A percentile compares a stretch with the other conserved stretches of the same genome.
Evolutionary conservation across 768 basidiomycete genomes (phyloP).

Genomic region (Lentinula guzmanii): DNA sequence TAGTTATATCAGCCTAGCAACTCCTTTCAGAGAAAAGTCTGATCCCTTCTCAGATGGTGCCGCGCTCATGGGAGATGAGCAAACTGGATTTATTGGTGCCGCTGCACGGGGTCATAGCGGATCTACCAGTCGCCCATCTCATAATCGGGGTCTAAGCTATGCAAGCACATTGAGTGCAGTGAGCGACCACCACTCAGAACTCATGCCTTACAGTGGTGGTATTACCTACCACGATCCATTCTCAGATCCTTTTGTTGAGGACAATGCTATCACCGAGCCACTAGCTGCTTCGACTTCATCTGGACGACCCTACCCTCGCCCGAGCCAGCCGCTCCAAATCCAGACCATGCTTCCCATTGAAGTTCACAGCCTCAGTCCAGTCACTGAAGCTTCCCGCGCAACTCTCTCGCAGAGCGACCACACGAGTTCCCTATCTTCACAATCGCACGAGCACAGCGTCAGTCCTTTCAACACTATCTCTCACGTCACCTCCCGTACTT

Average conservation of each 20-base stretch:
- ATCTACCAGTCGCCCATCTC: conserved; percentile 16
- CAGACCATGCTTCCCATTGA: conserved; percentile 14
- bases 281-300: conserved; percentile 17
- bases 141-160: conserved; percentile 30
- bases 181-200: conserved; percentile 37
- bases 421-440: conserved; percentile 18
- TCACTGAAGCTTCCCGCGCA: conserved; percentile 22
- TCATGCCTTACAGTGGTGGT: background rate
- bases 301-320: conserved; percentile 7
- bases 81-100: conserved; percentile 20
- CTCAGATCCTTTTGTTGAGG: conserved; percentile 34
- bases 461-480: conserved; percentile 28
- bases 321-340: conserved; percentile 1
- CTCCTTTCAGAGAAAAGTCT: conserved; percentile 38
- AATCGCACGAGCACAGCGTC: conserved; percentile 23
- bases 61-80: conserved; percentile 29
- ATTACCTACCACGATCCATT: conserved; percentile 16
- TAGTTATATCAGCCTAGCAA: conserved; percentile 18
- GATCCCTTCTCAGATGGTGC: conserved; percentile 47
- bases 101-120: conserved; percentile 11
- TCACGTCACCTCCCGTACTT: conserved; percentile 15
- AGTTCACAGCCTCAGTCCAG: conserved; percentile 22
- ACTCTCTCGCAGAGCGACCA: conserved; percentile 16
- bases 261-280: conserved; percentile 26
- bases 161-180: conserved; percentile 24